These are phyloP conservation scores for Xanthoparmelia taractica DNA, from an alignment of 495 filamentous ascomycete genomes.

Conservation along the genomic window DNA sequence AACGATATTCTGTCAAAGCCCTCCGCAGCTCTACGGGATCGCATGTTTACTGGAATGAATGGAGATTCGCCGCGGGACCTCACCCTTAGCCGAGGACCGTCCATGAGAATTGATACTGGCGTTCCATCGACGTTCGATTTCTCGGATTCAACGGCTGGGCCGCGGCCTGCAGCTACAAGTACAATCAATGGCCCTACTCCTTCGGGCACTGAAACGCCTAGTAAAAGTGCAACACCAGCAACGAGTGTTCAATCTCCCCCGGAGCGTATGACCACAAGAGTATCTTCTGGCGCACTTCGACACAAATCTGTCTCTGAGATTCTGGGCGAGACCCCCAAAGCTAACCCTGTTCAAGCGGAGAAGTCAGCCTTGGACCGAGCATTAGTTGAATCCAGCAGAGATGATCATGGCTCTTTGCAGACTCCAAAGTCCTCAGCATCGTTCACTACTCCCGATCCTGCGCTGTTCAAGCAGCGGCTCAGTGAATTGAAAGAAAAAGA, in stretches of 20 bases:
- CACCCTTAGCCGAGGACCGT: constrained; percentile 27
- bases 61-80: constrained; percentile 21
- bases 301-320: constrained; percentile 71
- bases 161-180: constrained; percentile 6
- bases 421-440: constrained; percentile 34
- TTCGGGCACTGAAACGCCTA: constrained; percentile 19
- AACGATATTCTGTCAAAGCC: constrained; percentile 8
- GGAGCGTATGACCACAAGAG: constrained; percentile 55
- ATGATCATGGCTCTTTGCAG: constrained; percentile 32
- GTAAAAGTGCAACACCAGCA: constrained; percentile 16
- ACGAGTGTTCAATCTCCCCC: constrained; percentile 32
- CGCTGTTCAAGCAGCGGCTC: constrained; percentile 43
- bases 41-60: constrained; percentile 19
- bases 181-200: constrained; percentile 10
- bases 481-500: constrained; percentile 51
- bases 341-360: constrained; percentile 31
- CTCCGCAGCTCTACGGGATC: constrained; percentile 18
- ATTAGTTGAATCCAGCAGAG: constrained; percentile 27
- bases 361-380: constrained; percentile 27
- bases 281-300: constrained; percentile 58
- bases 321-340: constrained; percentile 53
- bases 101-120: constrained; percentile 28
- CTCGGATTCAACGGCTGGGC: constrained; percentile 7
- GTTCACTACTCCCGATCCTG: constrained; percentile 34
- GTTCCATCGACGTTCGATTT: constrained; percentile 11